These are phyloP conservation scores for Trichoderma asperelloides DNA, from an alignment of 495 filamentous ascomycete species.

Conservation along the genomic window DNA sequence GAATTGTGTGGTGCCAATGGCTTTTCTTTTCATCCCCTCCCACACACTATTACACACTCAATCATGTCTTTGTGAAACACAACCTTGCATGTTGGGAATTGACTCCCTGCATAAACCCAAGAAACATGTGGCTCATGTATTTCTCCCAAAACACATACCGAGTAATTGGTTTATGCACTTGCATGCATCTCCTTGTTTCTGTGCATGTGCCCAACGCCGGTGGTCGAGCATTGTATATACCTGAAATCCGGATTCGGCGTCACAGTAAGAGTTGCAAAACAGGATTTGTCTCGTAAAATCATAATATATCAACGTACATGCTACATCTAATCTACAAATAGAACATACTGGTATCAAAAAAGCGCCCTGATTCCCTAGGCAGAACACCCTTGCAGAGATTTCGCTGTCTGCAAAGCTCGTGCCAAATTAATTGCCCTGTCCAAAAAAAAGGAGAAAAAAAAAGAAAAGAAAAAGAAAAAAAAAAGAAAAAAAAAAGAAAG, in stretches of 20 bases:
- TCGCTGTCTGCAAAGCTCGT: neutral
- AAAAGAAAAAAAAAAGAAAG: neutral
- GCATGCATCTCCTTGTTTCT: neutral
- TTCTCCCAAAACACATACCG: neutral
- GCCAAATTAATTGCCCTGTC: neutral
- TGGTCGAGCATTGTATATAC: neutral
- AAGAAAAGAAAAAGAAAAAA: neutral
- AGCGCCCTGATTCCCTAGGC: neutral
- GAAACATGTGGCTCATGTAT: neutral
- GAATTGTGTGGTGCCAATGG: neutral
- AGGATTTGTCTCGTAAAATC: neutral
- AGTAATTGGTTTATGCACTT: neutral
- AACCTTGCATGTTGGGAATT: neutral
- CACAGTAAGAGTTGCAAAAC: neutral
- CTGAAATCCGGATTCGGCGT: neutral
- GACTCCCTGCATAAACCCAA: neutral
- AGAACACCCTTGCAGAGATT: neutral
- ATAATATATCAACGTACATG: neutral
- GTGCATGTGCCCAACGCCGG: neutral
- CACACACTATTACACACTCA: neutral
- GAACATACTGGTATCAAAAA: conserved; percentile 3
- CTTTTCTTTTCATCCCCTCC: neutral
- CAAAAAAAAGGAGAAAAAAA: neutral
- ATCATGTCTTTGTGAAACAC: neutral
- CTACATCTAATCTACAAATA: neutral